Percentiles rank a stretch among this genome's conserved stretches.
Evolutionary conservation across 805 yeast genomes (phyloP).

Genomic region (Metschnikowia amazonensis): DNA sequence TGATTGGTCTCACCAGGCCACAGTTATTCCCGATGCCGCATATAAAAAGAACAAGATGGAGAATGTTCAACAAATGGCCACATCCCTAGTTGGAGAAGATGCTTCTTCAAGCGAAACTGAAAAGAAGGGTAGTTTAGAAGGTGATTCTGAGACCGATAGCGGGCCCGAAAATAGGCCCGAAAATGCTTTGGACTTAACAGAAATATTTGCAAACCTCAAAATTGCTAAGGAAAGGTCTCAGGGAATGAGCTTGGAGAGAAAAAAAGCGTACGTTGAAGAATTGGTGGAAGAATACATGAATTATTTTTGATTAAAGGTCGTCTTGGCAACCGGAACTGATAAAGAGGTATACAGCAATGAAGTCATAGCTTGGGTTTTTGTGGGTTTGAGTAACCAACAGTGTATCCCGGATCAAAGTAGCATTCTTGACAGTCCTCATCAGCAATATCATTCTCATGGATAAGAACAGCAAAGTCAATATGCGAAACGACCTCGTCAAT

Average conservation of each 20-base stretch:
- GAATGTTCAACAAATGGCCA: constrained; percentile 26
- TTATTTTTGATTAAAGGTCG: constrained; percentile 15
- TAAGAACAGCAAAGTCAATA: constrained; percentile 81
- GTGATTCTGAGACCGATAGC: too few species aligned
- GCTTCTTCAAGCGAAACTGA: neutral
- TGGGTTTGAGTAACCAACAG: constrained; percentile 23
- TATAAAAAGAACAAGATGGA: constrained; percentile 23
- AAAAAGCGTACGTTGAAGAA: constrained; percentile 30
- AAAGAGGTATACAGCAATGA: neutral
- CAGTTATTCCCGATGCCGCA: constrained; percentile 6
- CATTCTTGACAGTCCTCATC: constrained; percentile 83
- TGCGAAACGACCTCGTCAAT: constrained; percentile 50
- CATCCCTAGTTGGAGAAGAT: constrained; percentile 17
- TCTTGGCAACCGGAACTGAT: neutral
- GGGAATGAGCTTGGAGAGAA: constrained; percentile 24
- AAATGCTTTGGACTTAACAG: constrained; percentile 23
- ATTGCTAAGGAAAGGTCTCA: constrained; percentile 32
- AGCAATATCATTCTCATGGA: constrained; percentile 76
- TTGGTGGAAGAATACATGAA: constrained; percentile 39
- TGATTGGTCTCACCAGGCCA: constrained; percentile 39
- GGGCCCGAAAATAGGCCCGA: neutral
- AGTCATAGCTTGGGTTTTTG: constrained; percentile 10
- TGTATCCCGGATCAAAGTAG: constrained; percentile 58
- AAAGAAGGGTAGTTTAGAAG: too few species aligned
- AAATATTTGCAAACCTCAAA: constrained; percentile 30